Evolutionary conservation across 2,329 filamentous ascomycete species (phyloP).

Genomic region (Clonostachys rosea): DNA sequence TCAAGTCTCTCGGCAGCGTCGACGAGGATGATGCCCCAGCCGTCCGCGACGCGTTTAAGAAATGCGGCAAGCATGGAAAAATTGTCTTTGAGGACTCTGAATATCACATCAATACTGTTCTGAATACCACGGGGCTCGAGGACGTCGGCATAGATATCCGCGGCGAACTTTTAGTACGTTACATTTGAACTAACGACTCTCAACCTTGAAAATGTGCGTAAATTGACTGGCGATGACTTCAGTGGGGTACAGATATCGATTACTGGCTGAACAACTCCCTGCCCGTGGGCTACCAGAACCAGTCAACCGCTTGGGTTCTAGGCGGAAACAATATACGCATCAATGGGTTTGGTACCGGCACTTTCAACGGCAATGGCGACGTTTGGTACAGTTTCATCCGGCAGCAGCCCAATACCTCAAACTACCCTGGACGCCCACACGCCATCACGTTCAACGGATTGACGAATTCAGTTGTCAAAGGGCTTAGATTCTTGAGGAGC

Average conservation of each 20-base stretch:
- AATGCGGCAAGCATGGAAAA: conserved; percentile 11
- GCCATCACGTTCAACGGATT: conserved; percentile 9
- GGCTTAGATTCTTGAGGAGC: conserved; percentile 39
- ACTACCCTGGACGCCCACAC: conserved; percentile 28
- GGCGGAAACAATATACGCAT: conserved; percentile 42
- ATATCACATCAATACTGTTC: conserved; percentile 15
- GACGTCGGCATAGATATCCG: conserved; percentile 34
- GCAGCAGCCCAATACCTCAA: conserved; percentile 15
- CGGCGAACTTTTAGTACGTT: conserved; percentile 10
- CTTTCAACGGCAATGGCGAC: conserved; percentile 48
- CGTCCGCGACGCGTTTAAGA: conserved; percentile 11
- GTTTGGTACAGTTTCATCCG: conserved; percentile 43
- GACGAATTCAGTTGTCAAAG: conserved; percentile 25
- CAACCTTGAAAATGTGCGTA: too few relatives aligned
- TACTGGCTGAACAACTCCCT: conserved; percentile 44
- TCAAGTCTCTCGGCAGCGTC: neutral
- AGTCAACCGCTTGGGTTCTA: conserved; percentile 40
- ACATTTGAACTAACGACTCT: neutral
- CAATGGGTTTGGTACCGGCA: conserved; percentile 39
- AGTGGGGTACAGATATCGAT: conserved; percentile 26
- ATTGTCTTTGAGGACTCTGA: conserved; percentile 13
- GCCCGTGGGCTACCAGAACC: conserved; percentile 41
- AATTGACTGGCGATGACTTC: conserved; percentile 5
- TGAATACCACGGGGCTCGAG: conserved; percentile 13
- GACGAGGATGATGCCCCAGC: conserved; percentile 12